A percentile compares a stretch with the other conserved stretches of the same genome.
These are phyloP conservation scores for Silene conica DNA, from an alignment of 148 eudicot genomes.

Conservation along the genomic window DNA sequence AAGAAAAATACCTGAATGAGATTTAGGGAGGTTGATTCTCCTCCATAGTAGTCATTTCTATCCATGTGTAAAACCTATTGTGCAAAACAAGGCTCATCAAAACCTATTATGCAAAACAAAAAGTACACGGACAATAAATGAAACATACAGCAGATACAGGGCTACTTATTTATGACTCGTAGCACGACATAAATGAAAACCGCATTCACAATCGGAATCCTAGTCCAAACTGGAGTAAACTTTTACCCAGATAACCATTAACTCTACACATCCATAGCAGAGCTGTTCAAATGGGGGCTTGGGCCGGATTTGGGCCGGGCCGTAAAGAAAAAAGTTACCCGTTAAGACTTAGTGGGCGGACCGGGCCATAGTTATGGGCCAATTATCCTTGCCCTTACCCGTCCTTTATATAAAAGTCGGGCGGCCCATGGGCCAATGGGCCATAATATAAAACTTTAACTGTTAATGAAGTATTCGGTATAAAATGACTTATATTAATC, in stretches of 20 bases:
- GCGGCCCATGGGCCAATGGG: too few relatives aligned
- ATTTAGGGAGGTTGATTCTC: conserved; percentile 94
- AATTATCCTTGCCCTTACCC: too few relatives aligned
- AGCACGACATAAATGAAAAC: neutral
- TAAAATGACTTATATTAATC: too few relatives aligned
- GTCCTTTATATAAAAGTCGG: too few relatives aligned
- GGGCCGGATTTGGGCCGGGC: too few relatives aligned
- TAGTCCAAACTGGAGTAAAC: neutral
- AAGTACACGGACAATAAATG: neutral
- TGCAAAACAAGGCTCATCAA: conserved; percentile 13
- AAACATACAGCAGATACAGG: neutral
- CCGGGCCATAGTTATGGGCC: too few relatives aligned
- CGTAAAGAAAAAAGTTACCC: too few relatives aligned
- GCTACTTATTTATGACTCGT: neutral
- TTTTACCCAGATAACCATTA: neutral
- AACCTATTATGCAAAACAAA: neutral
- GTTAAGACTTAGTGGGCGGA: too few relatives aligned
- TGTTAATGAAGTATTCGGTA: too few relatives aligned
- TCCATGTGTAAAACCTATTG: conserved; percentile 95
- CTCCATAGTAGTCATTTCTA: conserved; percentile 97
- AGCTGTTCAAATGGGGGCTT: too few relatives aligned
- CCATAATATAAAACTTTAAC: too few relatives aligned
- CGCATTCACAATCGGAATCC: neutral
- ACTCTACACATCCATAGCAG: neutral
- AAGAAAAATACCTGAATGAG: conserved; percentile 60